phyloP scores from a whole-genome alignment of 805 yeast species.

The Metschnikowia borealis region DNA sequence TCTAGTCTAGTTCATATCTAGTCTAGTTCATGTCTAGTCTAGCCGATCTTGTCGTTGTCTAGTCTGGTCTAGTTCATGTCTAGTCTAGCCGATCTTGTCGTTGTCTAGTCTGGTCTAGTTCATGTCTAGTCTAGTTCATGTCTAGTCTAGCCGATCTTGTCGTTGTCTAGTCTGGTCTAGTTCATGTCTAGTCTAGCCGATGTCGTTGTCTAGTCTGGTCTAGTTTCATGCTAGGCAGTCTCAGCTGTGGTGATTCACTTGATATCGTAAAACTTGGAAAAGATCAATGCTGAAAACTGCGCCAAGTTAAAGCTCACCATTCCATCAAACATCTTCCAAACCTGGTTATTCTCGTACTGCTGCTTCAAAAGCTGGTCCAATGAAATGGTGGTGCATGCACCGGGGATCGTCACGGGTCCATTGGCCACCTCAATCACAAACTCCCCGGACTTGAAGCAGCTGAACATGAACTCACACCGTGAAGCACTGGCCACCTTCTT shows the following conservation, averaged over 20 bases:
- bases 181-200: too few species aligned
- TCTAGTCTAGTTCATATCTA: too few species aligned
- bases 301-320: conserved; percentile 68
- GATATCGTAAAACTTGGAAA: conserved; percentile 69
- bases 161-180: too few species aligned
- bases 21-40: too few species aligned
- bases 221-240: too few species aligned
- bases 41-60: too few species aligned
- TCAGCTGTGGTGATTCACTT: neutral
- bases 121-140: too few species aligned
- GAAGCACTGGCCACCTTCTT: conserved; percentile 46
- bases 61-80: too few species aligned
- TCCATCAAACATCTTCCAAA: conserved; percentile 58
- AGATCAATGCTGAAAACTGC: conserved; percentile 62
- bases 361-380: conserved; percentile 67
- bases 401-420: conserved; percentile 65
- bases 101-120: too few species aligned
- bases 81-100: too few species aligned
- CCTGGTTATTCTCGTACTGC: conserved; percentile 64
- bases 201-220: too few species aligned
- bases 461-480: conserved; percentile 68
- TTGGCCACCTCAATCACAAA: conserved; percentile 73
- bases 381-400: conserved; percentile 52
- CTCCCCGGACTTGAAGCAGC: conserved; percentile 68
- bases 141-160: too few species aligned